Conservation (phyloP, 1,284 basidiomycete genomes). For the Malassezia furfur region DNA sequence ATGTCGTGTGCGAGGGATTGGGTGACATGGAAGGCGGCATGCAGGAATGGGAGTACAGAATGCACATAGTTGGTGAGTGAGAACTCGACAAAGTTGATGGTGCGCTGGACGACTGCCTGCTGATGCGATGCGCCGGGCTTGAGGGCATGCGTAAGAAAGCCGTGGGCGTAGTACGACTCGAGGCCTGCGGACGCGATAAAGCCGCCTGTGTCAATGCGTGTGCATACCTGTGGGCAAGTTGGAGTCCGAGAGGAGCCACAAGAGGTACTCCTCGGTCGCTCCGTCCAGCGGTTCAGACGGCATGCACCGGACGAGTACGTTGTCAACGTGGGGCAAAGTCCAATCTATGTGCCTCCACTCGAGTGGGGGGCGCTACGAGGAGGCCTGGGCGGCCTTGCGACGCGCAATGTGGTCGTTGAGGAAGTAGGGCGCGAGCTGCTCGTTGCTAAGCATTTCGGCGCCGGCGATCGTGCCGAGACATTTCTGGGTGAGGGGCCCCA, state of each 20-base stretch:
- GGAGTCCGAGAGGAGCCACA: constrained; percentile 41
- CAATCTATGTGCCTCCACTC: background rate
- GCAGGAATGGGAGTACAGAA: constrained; percentile 7
- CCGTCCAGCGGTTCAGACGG: too few species aligned
- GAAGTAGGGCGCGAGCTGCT: constrained; percentile 24
- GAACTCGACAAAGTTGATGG: background rate
- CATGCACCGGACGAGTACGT: too few species aligned
- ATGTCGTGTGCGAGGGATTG: background rate
- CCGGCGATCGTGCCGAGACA: constrained; percentile 35
- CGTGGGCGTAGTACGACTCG: constrained; percentile 80
- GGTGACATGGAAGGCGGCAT: background rate
- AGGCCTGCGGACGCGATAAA: constrained; percentile 87
- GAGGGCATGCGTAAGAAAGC: constrained; percentile 52
- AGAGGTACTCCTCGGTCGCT: constrained; percentile 25
- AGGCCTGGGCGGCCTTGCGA: constrained; percentile 19
- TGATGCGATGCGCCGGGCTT: background rate
- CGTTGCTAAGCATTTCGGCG: constrained; percentile 22
- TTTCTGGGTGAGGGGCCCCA: background rate
- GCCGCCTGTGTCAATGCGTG: constrained; percentile 55
- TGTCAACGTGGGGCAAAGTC: background rate
- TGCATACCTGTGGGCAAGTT: constrained; percentile 40
- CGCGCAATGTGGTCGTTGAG: constrained; percentile 35
- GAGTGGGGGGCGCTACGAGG: background rate
- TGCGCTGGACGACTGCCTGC: background rate
- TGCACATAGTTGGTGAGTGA: constrained; percentile 14